Percentiles rank a stretch among this genome's conserved stretches.
These are phyloP conservation scores for Delonix regia DNA, from an alignment of 306 rosid species.

Conservation along the genomic window DNA sequence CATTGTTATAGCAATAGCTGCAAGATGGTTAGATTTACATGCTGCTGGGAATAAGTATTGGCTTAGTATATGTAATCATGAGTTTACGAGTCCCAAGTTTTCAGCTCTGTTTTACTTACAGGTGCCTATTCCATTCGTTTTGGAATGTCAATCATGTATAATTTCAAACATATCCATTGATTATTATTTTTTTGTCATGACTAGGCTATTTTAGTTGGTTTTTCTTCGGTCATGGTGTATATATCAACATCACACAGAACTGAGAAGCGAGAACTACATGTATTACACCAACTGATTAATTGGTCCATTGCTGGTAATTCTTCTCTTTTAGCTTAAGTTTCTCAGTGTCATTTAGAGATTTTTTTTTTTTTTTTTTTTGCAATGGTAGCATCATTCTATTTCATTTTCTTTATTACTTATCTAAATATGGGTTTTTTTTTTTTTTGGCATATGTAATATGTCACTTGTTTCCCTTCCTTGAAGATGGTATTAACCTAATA, in stretches of 20 bases:
- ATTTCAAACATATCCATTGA: slow-evolving; percentile 11
- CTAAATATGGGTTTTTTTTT: too few species aligned
- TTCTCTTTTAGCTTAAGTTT: slow-evolving; percentile 18
- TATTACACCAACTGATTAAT: slow-evolving; percentile 68
- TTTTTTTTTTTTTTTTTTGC: too few species aligned
- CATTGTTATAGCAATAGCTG: slow-evolving; percentile 69
- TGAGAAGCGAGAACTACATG: slow-evolving; percentile 69
- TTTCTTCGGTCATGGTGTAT: slow-evolving; percentile 80
- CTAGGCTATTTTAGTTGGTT: slow-evolving; percentile 77
- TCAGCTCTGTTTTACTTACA: slow-evolving; percentile 72
- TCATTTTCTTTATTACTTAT: not conserved
- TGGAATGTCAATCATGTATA: slow-evolving; percentile 33
- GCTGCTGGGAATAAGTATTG: slow-evolving; percentile 67
- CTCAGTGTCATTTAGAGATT: not conserved
- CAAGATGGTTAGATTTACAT: slow-evolving; percentile 69
- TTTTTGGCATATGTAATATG: not conserved
- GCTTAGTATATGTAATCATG: slow-evolving; percentile 62
- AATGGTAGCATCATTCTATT: not conserved
- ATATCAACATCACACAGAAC: slow-evolving; percentile 83
- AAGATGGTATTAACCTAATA: not conserved
- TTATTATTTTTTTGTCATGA: slow-evolving; percentile 20
- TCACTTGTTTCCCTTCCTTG: not conserved
- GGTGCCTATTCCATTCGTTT: slow-evolving; percentile 48
- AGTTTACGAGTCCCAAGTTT: slow-evolving; percentile 49
- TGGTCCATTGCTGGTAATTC: slow-evolving; percentile 81